These are phyloP conservation scores for Nemania bipapillata DNA, from an alignment of 2,329 filamentous ascomycete genomes.

Conservation along the genomic window DNA sequence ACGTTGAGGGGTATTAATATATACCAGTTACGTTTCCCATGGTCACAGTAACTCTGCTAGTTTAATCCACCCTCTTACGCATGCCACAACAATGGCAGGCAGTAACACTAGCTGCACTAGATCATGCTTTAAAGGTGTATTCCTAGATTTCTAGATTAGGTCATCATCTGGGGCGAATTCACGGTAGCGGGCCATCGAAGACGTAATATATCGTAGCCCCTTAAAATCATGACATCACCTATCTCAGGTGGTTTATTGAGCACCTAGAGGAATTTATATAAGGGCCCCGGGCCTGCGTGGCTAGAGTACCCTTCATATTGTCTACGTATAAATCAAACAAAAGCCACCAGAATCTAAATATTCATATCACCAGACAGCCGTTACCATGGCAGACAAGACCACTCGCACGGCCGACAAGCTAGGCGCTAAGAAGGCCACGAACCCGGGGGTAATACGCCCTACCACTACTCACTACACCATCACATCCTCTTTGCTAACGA, in stretches of 20 bases:
- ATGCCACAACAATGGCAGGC: too few relatives aligned
- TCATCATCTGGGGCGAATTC: neutral
- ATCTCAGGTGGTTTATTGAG: neutral
- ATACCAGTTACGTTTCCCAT: too few relatives aligned
- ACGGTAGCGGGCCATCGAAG: conserved; percentile 14
- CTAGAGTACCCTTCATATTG: neutral
- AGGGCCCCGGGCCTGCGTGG: neutral
- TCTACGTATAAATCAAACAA: neutral
- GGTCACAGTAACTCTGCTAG: too few relatives aligned
- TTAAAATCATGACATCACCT: conserved; percentile 31
- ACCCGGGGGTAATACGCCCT: conserved; percentile 4
- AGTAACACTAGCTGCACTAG: neutral
- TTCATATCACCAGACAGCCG: neutral
- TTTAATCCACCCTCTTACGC: too few relatives aligned
- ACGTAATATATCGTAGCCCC: conserved; percentile 22
- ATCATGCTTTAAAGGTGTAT: neutral
- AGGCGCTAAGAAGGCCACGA: conserved; percentile 29
- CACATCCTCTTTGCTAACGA: neutral
- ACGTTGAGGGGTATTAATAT: too few relatives aligned
- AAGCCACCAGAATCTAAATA: neutral
- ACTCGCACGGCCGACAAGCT: conserved; percentile 25
- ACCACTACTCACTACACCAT: neutral
- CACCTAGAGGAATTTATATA: conserved; percentile 1
- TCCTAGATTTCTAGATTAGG: neutral
- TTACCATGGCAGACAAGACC: conserved; percentile 31